Base-by-base conservation (phyloP, 306 rosid species). In the Argentina anserina region DNA sequence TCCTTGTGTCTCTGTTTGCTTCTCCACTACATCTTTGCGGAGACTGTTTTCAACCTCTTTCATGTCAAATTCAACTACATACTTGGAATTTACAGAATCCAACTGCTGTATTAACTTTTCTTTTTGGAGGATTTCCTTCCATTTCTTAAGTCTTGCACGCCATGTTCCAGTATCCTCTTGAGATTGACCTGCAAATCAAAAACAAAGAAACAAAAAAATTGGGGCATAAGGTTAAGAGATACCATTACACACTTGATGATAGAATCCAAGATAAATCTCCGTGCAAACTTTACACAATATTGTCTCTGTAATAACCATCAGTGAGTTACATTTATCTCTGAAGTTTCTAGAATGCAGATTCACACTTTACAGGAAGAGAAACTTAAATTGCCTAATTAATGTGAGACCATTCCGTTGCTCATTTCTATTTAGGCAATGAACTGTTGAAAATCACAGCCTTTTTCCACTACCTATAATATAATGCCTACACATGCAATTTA, bases 41-140 rank as follows among this genome's bases (percentile, higher is more conserved):
- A 94, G 96, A 86, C 96, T 94, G 45, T 84, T 81, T 83, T 94
- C 96, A 80, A 94, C 98, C 90, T 94, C 98, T 79, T 90, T 89
- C 98, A 94, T 91, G 88, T 94, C 98, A 75, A 94, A 94, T 71
- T 94, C 96, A 77, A 89, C 87, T 9, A 73, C 91, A 84, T 94
- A 91, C 79, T 85, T 91, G 69, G 91, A 79, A 84, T 82, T 88
- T 71, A 29, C 58, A 53, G 98, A 80, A 75, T 88, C 86, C 53
- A 89, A 73, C 75, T 88, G 86, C 76, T 87, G 90, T 70, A 62
- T 73, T 70, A 88, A 76, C 71, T 77, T 87, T 66, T 94, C 98
- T 58, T 83, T 85, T 72, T 86, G 80, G 53, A 94, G 85, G 82
- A 91, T 78, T 72, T 89, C 93, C 75, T 79, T 91, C 98, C 98